Percentiles rank a stretch among this genome's conserved stretches.
Evolutionary conservation across 805 yeast species (phyloP).

Genomic region (Starmerella floris): DNA sequence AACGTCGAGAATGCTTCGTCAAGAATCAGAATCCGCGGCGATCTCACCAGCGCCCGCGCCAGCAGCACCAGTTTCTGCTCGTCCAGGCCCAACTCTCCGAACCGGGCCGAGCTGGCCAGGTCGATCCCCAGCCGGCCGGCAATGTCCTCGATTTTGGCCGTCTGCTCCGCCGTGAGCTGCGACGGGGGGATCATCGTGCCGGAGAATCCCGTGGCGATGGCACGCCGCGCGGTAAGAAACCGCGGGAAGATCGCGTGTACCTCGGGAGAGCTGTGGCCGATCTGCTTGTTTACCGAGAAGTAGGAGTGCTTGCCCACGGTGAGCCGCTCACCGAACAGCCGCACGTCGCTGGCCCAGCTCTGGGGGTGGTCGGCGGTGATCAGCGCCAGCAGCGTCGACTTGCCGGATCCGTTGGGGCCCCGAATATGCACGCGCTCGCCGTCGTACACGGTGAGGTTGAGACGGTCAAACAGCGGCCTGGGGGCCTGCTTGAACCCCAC

Average conservation of each 20-base stretch:
- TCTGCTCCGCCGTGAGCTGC: slow-evolving; percentile 30
- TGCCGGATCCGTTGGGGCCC: slow-evolving; percentile 89
- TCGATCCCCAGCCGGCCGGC: slow-evolving; percentile 33
- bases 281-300: slow-evolving; percentile 61
- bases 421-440: slow-evolving; percentile 82
- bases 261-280: slow-evolving; percentile 88
- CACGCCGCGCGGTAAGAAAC: slow-evolving; percentile 38
- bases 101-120: slow-evolving; percentile 28
- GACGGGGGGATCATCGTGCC: slow-evolving; percentile 51
- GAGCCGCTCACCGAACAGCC: slow-evolving; percentile 52
- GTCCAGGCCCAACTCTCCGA: slow-evolving; percentile 43
- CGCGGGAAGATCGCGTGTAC: slow-evolving; percentile 73
- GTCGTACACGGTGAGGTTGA: slow-evolving; percentile 50
- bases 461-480: slow-evolving; percentile 41
- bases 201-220: slow-evolving; percentile 59
- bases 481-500: slow-evolving; percentile 46
- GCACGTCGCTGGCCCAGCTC: slow-evolving; percentile 67
- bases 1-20: slow-evolving; percentile 92
- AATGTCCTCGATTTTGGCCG: slow-evolving; percentile 33
- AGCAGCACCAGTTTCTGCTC: slow-evolving; percentile 70
- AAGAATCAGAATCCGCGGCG: slow-evolving; percentile 63
- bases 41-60: slow-evolving; percentile 60
- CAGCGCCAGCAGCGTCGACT: slow-evolving; percentile 71
- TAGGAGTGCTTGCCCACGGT: slow-evolving; percentile 63
- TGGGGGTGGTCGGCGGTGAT: slow-evolving; percentile 94